Percentiles rank a stretch among this genome's conserved stretches.
phyloP scores from a whole-genome alignment of 1,284 basidiomycete genomes.

The Leucoagaricus sp. region DNA sequence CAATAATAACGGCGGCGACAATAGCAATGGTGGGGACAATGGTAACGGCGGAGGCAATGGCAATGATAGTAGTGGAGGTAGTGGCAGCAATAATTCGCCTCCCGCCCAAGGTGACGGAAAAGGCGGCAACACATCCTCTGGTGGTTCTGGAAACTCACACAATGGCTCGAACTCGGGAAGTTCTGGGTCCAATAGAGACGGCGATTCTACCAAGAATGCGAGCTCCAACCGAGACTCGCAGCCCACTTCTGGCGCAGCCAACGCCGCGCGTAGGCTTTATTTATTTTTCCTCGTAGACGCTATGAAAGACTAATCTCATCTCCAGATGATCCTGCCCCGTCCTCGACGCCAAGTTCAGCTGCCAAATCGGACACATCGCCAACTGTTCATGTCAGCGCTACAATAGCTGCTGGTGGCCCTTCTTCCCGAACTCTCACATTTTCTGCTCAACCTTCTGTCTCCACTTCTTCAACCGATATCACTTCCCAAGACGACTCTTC shows the following conservation, averaged over 20 bases:
- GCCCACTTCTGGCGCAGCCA: background rate
- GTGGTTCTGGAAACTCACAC: background rate
- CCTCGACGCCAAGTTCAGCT: background rate
- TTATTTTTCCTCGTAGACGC: background rate
- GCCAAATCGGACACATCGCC: background rate
- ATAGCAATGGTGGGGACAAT: background rate
- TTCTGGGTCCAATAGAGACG: background rate
- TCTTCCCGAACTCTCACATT: background rate
- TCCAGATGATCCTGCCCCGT: background rate
- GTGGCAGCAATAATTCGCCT: too few relatives aligned
- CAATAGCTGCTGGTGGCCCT: conserved; percentile 1
- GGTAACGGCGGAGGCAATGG: background rate
- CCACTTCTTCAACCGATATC: background rate
- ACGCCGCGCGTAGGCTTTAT: background rate
- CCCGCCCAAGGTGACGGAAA: too few relatives aligned
- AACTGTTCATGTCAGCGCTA: background rate
- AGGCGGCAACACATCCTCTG: background rate
- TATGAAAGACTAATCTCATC: background rate
- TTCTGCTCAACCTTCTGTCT: background rate
- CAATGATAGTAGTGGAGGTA: too few relatives aligned
- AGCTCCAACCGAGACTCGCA: background rate
- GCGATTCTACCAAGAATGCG: background rate
- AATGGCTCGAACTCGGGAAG: background rate
- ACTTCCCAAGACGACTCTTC: conserved; percentile 6
- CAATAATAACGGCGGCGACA: background rate